Percentiles rank a stretch among this genome's conserved stretches.
phyloP scores from a whole-genome alignment of 108 stramenopile species.

The Fragilariopsis cylindrus region DNA sequence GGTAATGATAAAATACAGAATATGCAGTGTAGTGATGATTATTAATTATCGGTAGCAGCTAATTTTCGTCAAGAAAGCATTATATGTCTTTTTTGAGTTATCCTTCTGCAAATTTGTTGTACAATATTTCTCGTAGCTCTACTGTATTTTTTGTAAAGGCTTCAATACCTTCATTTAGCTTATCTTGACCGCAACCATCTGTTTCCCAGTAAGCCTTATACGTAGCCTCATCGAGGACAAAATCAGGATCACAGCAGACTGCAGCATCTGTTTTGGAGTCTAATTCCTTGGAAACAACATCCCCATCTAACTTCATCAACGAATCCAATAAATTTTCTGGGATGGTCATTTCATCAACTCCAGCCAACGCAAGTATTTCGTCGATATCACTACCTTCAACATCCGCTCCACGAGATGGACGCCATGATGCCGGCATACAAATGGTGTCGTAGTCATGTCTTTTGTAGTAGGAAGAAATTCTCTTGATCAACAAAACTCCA shows the following conservation, averaged over 20 bases:
- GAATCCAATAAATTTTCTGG: slow-evolving; percentile 71
- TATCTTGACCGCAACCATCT: slow-evolving; percentile 93
- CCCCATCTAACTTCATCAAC: slow-evolving; percentile 36
- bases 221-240: slow-evolving; percentile 40
- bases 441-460: slow-evolving; percentile 84
- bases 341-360: slow-evolving; percentile 88
- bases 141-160: slow-evolving; percentile 85
- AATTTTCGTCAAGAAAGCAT: no score
- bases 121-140: slow-evolving; percentile 82
- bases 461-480: slow-evolving; percentile 92
- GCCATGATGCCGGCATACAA: slow-evolving; percentile 97
- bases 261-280: slow-evolving; percentile 48
- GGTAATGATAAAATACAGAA: no score
- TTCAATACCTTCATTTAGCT: slow-evolving; percentile 92
- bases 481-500: slow-evolving; percentile 83
- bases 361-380: slow-evolving; percentile 84
- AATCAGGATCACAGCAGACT: slow-evolving; percentile 60
- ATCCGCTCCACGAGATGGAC: slow-evolving; percentile 72
- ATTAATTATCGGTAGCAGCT: no score
- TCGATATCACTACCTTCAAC: slow-evolving; percentile 70
- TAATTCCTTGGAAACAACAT: slow-evolving; percentile 33
- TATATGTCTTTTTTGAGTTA: not conserved
- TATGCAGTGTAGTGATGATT: no score
- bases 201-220: slow-evolving; percentile 77
- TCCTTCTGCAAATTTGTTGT: slow-evolving; percentile 47